Evolutionary conservation across 2,329 filamentous ascomycete genomes (phyloP).

Genomic region (Aspergillus sp.): DNA sequence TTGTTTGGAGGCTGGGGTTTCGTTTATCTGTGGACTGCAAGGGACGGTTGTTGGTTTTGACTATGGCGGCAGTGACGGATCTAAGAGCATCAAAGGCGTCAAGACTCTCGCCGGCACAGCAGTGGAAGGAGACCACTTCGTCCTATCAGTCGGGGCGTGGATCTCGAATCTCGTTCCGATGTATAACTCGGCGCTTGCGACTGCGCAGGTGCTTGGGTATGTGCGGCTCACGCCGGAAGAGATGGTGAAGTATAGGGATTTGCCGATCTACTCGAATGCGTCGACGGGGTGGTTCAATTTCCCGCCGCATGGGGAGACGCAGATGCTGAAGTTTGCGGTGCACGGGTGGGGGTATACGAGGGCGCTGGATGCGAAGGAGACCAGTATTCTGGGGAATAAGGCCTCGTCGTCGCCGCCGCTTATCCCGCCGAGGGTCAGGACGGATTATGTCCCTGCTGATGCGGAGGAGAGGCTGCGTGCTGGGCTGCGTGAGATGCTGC

Average conservation of each 20-base stretch:
- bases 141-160: neutral
- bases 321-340: neutral
- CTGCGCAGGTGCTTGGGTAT: neutral
- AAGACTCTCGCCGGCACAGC: neutral
- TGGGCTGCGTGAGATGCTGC: conserved; percentile 49
- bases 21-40: neutral
- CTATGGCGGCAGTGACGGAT: too few relatives aligned
- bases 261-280: neutral
- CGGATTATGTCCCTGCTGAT: neutral
- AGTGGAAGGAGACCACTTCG: neutral
- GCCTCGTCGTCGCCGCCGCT: neutral
- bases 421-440: neutral
- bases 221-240: neutral
- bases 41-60: neutral
- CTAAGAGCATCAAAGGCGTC: neutral
- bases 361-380: neutral
- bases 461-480: neutral
- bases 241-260: neutral
- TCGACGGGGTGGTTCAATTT: neutral
- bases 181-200: neutral
- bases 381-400: neutral
- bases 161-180: neutral
- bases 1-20: neutral
- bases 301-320: neutral
- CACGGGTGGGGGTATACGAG: neutral